Percentiles rank a stretch among this genome's conserved stretches.
Evolutionary conservation across 805 yeast genomes (phyloP).

Genomic region (Kuraishia capsulata): DNA sequence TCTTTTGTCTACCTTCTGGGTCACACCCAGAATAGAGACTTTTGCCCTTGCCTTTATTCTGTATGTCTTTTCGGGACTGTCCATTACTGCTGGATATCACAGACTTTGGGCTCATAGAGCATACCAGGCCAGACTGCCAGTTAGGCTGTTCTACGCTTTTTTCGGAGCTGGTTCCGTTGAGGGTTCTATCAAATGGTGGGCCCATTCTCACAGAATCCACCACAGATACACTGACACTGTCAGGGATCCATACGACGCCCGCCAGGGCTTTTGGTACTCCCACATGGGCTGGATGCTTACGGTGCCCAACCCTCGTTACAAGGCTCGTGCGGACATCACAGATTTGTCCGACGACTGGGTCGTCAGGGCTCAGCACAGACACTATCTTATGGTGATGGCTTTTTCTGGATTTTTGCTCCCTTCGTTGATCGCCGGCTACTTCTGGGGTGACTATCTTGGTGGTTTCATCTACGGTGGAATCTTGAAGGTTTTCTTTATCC

Average conservation of each 20-base stretch:
- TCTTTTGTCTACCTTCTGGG: constrained; percentile 28
- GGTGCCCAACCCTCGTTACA: constrained; percentile 73
- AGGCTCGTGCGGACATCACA: constrained; percentile 75
- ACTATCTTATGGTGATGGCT: constrained; percentile 55
- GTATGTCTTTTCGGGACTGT: constrained; percentile 56
- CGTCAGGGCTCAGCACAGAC: constrained; percentile 75
- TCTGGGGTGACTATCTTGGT: constrained; percentile 69
- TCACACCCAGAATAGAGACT: constrained; percentile 42
- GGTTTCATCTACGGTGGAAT: constrained; percentile 79
- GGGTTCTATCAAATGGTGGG: constrained; percentile 88
- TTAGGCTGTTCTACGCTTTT: constrained; percentile 57
- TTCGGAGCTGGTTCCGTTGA: constrained; percentile 81
- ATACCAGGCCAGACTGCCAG: constrained; percentile 51
- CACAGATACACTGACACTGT: constrained; percentile 79
- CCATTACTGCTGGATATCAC: constrained; percentile 82
- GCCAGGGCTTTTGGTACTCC: constrained; percentile 75
- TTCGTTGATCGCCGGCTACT: constrained; percentile 47
- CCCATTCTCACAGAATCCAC: constrained; percentile 76
- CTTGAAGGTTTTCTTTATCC: constrained; percentile 59
- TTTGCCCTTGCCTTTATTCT: constrained; percentile 36
- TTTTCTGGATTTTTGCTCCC: constrained; percentile 56
- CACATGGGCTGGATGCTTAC: constrained; percentile 83
- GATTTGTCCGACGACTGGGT: constrained; percentile 75
- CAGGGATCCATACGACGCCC: constrained; percentile 83
- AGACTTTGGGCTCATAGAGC: constrained; percentile 74